Percentiles rank a stretch among this genome's conserved stretches.
Conservation (phyloP, 441 rosid species). For the Aquilaria agallochum region DNA sequence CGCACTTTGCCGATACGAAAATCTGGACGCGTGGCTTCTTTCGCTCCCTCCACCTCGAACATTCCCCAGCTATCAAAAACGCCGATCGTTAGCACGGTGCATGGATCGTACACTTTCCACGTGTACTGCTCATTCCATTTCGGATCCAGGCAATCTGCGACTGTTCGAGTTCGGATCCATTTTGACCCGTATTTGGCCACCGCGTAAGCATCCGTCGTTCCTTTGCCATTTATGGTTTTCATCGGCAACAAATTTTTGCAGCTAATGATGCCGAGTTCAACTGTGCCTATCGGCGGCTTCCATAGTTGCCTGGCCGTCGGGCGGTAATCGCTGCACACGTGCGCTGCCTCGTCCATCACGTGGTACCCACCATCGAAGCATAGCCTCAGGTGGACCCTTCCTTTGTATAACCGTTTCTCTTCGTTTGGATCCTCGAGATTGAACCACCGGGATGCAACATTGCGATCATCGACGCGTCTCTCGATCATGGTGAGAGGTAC, state of each 20-base stretch:
- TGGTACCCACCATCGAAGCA: slow-evolving; percentile 79
- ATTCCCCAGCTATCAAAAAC: slow-evolving; percentile 55
- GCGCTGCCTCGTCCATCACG: slow-evolving; percentile 71
- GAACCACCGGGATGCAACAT: slow-evolving; percentile 50
- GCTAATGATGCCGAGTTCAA: slow-evolving; percentile 60
- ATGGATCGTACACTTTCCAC: slow-evolving; percentile 66
- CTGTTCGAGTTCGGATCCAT: slow-evolving; percentile 72
- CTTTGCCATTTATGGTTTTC: slow-evolving; percentile 50
- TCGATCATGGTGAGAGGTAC: slow-evolving; percentile 39
- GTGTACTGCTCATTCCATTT: slow-evolving; percentile 72
- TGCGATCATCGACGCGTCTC: slow-evolving; percentile 63
- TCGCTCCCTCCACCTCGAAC: slow-evolving; percentile 30
- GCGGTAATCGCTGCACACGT: slow-evolving; percentile 63
- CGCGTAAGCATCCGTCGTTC: slow-evolving; percentile 56
- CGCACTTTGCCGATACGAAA: slow-evolving; percentile 50
- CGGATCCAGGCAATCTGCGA: slow-evolving; percentile 53
- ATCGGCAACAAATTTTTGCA: slow-evolving; percentile 57
- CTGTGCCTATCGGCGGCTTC: slow-evolving; percentile 55
- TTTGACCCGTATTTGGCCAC: slow-evolving; percentile 65
- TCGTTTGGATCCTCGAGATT: slow-evolving; percentile 34
- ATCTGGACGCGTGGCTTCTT: slow-evolving; percentile 48
- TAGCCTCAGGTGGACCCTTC: slow-evolving; percentile 52
- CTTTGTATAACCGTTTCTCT: slow-evolving; percentile 39
- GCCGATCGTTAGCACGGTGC: slow-evolving; percentile 53
- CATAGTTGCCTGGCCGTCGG: slow-evolving; percentile 70